Conservation (phyloP, 2,329 filamentous ascomycete species). For the Microsporum ferrugineum region DNA sequence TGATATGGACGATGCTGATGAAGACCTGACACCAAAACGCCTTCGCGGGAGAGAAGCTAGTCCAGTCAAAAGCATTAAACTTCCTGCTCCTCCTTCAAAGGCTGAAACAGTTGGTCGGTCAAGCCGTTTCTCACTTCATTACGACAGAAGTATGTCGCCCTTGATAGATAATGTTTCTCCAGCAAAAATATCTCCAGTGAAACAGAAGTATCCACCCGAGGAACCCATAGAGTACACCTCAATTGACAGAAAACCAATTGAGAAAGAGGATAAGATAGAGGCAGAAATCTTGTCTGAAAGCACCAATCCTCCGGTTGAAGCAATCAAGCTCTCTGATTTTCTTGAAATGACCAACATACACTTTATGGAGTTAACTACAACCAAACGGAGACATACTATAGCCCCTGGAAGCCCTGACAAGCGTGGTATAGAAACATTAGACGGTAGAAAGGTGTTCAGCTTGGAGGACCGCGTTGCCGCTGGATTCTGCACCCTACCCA, state of each 20-base stretch:
- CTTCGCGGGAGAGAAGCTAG: conserved; percentile 61
- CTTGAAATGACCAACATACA: conserved; percentile 90
- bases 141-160: conserved; percentile 24
- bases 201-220: conserved; percentile 44
- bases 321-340: conserved; percentile 81
- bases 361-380: conserved; percentile 97
- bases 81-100: conserved; percentile 58
- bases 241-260: conserved; percentile 26
- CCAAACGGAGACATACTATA: conserved; percentile 77
- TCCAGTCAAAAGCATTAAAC: conserved; percentile 62
- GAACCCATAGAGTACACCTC: conserved; percentile 41
- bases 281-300: background rate
- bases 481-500: conserved; percentile 80
- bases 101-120: conserved; percentile 53
- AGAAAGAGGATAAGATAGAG: background rate
- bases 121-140: conserved; percentile 39
- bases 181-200: background rate
- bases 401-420: conserved; percentile 42
- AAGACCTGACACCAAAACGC: conserved; percentile 49
- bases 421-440: conserved; percentile 9
- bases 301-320: conserved; percentile 27
- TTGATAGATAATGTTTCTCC: conserved; percentile 9
- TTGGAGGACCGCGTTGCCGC: conserved; percentile 75
- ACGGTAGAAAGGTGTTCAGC: conserved; percentile 23
- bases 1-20: conserved; percentile 49